phyloP scores from a whole-genome alignment of 208 protist genomes.

The Angomonas ambiguus region DNA sequence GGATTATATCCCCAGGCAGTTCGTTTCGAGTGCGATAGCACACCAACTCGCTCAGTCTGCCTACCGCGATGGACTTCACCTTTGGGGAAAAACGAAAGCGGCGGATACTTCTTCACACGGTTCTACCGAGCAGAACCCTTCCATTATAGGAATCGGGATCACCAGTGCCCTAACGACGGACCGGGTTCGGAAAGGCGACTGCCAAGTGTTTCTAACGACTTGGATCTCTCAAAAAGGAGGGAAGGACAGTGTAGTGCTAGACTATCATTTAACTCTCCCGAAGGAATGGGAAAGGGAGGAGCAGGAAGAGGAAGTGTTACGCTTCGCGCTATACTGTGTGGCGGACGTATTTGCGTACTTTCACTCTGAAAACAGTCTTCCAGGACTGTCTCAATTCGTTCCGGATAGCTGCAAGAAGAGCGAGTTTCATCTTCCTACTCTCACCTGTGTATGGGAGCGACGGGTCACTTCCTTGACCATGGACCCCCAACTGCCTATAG shows the following conservation, averaged over 20 bases:
- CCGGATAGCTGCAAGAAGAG: background rate
- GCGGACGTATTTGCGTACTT: background rate
- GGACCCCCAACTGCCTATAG: background rate
- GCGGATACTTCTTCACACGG: no score
- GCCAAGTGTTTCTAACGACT: conserved; percentile 41
- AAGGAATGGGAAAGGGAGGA: conserved; percentile 17
- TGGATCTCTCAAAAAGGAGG: conserved; percentile 23
- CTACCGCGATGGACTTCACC: conserved; percentile 9
- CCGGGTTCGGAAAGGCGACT: conserved; percentile 25
- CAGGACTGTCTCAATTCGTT: background rate
- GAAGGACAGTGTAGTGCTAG: conserved; percentile 6
- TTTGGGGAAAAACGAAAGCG: background rate
- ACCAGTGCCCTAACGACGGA: conserved; percentile 47
- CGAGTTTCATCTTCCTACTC: background rate
- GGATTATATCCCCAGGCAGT: conserved; percentile 32
- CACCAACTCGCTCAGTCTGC: conserved; percentile 63
- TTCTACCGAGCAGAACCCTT: background rate
- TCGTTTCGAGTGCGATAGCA: conserved; percentile 29
- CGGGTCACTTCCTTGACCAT: conserved; percentile 12
- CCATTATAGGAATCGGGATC: conserved; percentile 51
- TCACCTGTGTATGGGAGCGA: conserved; percentile 6
- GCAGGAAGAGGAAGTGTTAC: conserved; percentile 49
- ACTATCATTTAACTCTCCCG: conserved; percentile 41
- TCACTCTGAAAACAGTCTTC: background rate
- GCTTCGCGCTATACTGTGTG: conserved; percentile 33